Evolutionary conservation across 106 monocot genomes (phyloP), one percentile per base, ranked within the genome.

Genomic region (Ottelia alismoides): DNA sequence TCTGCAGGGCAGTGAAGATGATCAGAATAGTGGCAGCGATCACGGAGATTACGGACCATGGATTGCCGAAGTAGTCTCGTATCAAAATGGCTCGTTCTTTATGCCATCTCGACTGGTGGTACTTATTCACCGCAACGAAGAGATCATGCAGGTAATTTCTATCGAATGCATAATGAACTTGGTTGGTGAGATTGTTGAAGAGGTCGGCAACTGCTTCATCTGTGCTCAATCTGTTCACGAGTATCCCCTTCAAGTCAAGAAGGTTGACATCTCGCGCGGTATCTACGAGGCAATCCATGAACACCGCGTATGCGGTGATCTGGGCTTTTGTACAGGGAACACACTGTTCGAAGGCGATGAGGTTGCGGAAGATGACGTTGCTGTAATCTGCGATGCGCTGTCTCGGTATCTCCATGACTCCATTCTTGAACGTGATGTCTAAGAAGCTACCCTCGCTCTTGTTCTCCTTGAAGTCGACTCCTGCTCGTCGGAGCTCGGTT

Each of bases 271-370:
- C 47, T 48, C 17, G 5, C 17, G 17, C 21, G 47, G 0, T 53
- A 29, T 53, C 16, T 14, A 53, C 28, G 12, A 28, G 17, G 11
- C 53, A 27, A 16, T 53, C 25, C 53, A 53, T 30, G 27, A 53
- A 53, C 18, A 14, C 22, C n/a, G 17, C 12, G 14, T 53, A 53
- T 28, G 53, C 20, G 18, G 71, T 66, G 14, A 72, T 11, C 28
- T 44, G 31, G 3, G 11, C 26, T n/a, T 49, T 19, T 2, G 52
- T 27, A 2, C 17, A 28, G 17, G 65, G 65, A 46, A 44, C 10
- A 32, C 66, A 66, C 25, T 66, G 76, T 57, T 77, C 71, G 29
- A 77, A 77, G 0, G 65, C 70, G 9, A 76, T 62, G 23, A 76
- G 71, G 47, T 76, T 76, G n/a, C 45, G 11, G 19, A 61, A 60